Evolutionary conservation across 768 basidiomycete species (phyloP).

Genomic region (Clavulina sp.): DNA sequence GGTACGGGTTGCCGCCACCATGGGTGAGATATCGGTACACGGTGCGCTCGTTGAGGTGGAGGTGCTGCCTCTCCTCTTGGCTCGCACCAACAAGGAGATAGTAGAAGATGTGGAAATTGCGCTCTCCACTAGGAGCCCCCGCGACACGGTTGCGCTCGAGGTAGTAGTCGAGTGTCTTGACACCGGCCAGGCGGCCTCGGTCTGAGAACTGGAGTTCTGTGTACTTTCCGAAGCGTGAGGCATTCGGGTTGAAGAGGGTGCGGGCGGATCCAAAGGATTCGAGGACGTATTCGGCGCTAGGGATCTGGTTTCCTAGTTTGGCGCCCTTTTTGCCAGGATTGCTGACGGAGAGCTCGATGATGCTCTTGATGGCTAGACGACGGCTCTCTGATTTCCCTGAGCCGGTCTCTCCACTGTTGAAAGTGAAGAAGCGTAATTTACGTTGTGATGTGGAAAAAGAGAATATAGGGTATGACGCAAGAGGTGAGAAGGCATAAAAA

Average conservation of each 20-base stretch:
- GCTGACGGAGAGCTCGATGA: slow-evolving; percentile 80
- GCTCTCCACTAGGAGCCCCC: slow-evolving; percentile 72
- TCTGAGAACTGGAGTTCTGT: slow-evolving; percentile 96
- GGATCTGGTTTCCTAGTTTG: slow-evolving; percentile 72
- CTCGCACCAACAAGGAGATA: slow-evolving; percentile 87
- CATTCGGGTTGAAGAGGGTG: slow-evolving; percentile 83
- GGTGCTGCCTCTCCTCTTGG: slow-evolving; percentile 71
- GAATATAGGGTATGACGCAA: too few species aligned
- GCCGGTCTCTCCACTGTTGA: slow-evolving; percentile 67
- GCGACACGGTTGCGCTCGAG: slow-evolving; percentile 84
- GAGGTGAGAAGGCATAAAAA: neutral
- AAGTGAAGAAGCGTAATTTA: neutral
- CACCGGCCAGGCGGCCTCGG: slow-evolving; percentile 68
- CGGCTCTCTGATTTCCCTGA: slow-evolving; percentile 89
- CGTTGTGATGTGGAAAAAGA: neutral
- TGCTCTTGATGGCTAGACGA: slow-evolving; percentile 74
- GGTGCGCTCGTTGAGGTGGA: slow-evolving; percentile 65
- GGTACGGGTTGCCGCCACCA: slow-evolving; percentile 32
- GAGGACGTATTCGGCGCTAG: slow-evolving; percentile 87
- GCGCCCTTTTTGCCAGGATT: slow-evolving; percentile 86
- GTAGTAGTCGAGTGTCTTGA: slow-evolving; percentile 95
- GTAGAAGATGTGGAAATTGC: slow-evolving; percentile 97
- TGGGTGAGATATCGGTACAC: slow-evolving; percentile 79
- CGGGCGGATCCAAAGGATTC: slow-evolving; percentile 89
- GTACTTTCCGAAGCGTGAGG: slow-evolving; percentile 94